Conservation (phyloP, 176 grass and related monocot species). For the sorghum (Sorghum bicolor) region DNA sequence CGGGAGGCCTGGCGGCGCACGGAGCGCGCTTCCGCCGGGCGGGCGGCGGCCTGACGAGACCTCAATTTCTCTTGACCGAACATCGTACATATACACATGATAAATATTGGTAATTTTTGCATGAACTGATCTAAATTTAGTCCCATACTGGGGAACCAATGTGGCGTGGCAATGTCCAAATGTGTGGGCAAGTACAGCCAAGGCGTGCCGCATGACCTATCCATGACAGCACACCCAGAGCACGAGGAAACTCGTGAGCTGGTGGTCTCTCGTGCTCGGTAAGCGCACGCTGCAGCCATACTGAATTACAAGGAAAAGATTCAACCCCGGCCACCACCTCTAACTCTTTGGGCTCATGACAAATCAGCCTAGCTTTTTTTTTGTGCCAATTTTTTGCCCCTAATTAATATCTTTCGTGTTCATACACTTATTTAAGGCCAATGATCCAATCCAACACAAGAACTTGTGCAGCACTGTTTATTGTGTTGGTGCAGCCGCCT, state of each 20-base stretch:
- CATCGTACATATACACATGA: too few species aligned
- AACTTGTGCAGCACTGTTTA: too few species aligned
- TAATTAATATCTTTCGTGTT: too few species aligned
- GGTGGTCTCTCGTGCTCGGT: not conserved
- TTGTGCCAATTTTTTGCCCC: rapidly evolving
- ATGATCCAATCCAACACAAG: too few species aligned
- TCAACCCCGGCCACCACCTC: not conserved
- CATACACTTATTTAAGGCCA: too few species aligned
- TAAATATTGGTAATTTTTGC: too few species aligned
- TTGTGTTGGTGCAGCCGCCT: too few species aligned
- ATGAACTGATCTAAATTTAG: not conserved
- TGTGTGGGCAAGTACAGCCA: not conserved
- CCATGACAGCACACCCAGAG: not conserved
- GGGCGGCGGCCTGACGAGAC: too few species aligned
- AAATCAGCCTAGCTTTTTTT: not conserved
- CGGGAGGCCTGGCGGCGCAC: too few species aligned
- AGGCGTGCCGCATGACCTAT: not conserved
- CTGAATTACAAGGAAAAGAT: not conserved
- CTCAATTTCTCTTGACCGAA: too few species aligned
- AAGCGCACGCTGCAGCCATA: not conserved
- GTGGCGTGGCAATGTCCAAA: not conserved
- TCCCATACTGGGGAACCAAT: not conserved
- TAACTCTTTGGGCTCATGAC: not conserved
- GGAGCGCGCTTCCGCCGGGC: too few species aligned
- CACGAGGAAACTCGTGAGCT: not conserved